A percentile compares a stretch with the other conserved stretches of the same genome.
phyloP scores from a whole-genome alignment of 2,329 filamentous ascomycete species.

The Phaeosphaeriaceae sp. region DNA sequence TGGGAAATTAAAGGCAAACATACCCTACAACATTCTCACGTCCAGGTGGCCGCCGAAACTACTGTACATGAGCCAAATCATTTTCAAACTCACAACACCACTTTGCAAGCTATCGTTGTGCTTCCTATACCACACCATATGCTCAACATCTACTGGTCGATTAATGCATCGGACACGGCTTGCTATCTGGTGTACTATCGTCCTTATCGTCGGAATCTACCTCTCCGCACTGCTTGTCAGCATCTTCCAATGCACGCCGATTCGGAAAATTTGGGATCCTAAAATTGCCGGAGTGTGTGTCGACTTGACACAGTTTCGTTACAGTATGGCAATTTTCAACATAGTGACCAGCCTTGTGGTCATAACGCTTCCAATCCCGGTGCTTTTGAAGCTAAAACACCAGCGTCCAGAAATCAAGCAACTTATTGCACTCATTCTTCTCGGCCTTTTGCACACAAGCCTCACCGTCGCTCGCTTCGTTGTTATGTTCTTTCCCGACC shows the following conservation, averaged over 20 bases:
- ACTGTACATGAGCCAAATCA: constrained; percentile 3
- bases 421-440: constrained; percentile 1
- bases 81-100: constrained; percentile 4
- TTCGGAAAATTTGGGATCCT: constrained; percentile 1
- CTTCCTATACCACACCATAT: constrained; percentile 1
- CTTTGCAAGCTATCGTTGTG: constrained; percentile 4
- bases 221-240: not conserved
- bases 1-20: constrained; percentile 1
- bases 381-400: constrained; percentile 4
- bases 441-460: constrained; percentile 1
- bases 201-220: not conserved
- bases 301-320: constrained; percentile 2
- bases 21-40: not conserved
- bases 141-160: not conserved
- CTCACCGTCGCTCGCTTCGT: constrained; percentile 5
- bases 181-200: not conserved
- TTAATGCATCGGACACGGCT: not conserved
- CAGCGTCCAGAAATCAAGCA: constrained; percentile 3
- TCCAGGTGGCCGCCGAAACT: constrained; percentile 2
- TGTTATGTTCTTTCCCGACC: constrained; percentile 4
- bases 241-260: constrained; percentile 1
- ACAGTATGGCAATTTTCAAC: constrained; percentile 1
- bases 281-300: not conserved
- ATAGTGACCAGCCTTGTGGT: constrained; percentile 1
- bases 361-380: not conserved